Conservation (phyloP, 768 basidiomycete species). For the Wakefieldia striispora region DNA sequence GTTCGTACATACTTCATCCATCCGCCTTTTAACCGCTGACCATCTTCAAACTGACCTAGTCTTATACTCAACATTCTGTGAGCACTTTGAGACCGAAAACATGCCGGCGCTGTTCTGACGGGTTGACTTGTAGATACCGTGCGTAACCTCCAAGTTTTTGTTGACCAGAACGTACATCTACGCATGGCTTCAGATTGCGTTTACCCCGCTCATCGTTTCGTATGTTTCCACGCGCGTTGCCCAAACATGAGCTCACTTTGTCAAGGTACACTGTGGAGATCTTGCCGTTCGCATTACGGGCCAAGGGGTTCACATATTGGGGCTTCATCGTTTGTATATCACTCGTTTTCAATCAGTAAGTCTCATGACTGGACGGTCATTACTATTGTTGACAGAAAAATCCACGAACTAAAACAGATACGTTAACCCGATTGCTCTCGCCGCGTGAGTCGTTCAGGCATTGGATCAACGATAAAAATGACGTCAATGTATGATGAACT, state of each 20-base stretch:
- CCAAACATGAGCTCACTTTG: not conserved
- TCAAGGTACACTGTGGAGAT: constrained; percentile 39
- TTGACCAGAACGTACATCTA: not conserved
- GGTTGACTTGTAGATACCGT: constrained; percentile 30
- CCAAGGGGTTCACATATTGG: constrained; percentile 39
- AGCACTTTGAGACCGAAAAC: constrained; percentile 3
- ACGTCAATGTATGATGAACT: no score
- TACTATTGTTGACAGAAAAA: constrained; percentile 12
- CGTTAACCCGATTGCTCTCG: constrained; percentile 36
- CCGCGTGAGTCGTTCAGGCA: constrained; percentile 5
- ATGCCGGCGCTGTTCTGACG: not conserved
- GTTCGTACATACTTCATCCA: constrained; percentile 9
- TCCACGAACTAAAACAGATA: constrained; percentile 22
- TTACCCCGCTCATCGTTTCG: constrained; percentile 39
- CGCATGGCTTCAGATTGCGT: constrained; percentile 27
- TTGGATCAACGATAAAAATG: no score
- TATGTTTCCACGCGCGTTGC: not conserved
- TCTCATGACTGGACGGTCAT: constrained; percentile 3
- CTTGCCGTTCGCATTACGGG: constrained; percentile 37
- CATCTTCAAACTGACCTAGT: constrained; percentile 17
- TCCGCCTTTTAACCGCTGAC: not conserved
- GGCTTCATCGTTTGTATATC: constrained; percentile 36
- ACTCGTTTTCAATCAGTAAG: constrained; percentile 41
- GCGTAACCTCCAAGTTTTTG: not conserved
- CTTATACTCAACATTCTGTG: constrained; percentile 38